phyloP scores from a whole-genome alignment of 176 grass and related monocot species.

The Saccharum spontaneum region DNA sequence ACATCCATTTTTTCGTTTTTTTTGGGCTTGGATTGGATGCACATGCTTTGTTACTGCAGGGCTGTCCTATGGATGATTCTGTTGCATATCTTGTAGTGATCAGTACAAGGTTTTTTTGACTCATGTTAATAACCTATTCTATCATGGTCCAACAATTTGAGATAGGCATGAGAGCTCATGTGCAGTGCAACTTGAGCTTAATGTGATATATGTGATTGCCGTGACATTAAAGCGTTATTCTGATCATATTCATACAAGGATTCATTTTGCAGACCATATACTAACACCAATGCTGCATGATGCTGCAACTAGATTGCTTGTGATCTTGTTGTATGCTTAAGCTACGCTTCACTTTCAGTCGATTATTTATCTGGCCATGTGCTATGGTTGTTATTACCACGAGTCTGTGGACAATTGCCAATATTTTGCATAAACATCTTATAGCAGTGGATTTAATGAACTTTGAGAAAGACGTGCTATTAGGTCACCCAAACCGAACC shows the following conservation, averaged over 20 bases:
- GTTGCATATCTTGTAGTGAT: neutral
- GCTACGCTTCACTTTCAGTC: neutral
- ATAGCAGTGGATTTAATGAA: neutral
- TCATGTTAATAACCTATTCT: neutral
- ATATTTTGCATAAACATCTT: neutral
- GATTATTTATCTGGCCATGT: neutral
- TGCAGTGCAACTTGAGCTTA: neutral
- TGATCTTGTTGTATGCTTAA: neutral
- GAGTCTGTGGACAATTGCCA: neutral
- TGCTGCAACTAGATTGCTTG: neutral
- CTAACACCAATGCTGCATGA: neutral
- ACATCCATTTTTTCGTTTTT: too few relatives aligned
- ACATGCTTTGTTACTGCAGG: too few relatives aligned
- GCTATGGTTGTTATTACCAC: neutral
- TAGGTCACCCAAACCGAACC: neutral
- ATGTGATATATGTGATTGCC: neutral
- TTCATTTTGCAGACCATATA: neutral
- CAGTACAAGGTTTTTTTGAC: neutral
- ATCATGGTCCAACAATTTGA: neutral
- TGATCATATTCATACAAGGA: constrained; percentile 11
- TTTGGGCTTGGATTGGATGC: too few relatives aligned
- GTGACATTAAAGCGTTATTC: neutral
- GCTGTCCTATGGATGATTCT: neutral
- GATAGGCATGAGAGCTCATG: neutral
- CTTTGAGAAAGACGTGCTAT: neutral